phyloP scores from a whole-genome alignment of 2,329 filamentous ascomycete species.

The Pyrenophora tritici-repentis region DNA sequence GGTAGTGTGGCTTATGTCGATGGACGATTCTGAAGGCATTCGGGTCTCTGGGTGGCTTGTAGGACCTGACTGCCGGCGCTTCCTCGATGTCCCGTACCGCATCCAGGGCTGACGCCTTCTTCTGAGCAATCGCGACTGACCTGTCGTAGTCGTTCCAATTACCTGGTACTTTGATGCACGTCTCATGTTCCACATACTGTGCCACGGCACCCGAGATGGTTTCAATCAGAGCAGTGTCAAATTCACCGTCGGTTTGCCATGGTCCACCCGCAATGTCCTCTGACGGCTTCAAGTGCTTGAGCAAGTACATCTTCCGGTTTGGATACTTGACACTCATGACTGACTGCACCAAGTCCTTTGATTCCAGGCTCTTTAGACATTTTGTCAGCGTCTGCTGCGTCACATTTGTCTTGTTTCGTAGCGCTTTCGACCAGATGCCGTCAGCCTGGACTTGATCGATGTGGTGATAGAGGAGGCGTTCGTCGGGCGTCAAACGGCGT shows the following conservation, averaged over 20 bases:
- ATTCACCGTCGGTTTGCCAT: constrained; percentile 90
- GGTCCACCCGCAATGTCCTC: constrained; percentile 91
- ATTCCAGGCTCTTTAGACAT: constrained; percentile 81
- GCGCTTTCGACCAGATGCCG: constrained; percentile 88
- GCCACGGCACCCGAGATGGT: constrained; percentile 75
- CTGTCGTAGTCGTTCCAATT: constrained; percentile 49
- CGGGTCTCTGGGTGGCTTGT: constrained; percentile 29
- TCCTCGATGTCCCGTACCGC: constrained; percentile 42
- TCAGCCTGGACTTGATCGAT: constrained; percentile 85
- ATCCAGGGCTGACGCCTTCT: constrained; percentile 43
- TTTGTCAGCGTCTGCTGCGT: constrained; percentile 83
- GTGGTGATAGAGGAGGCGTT: constrained; percentile 83
- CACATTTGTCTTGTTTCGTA: constrained; percentile 79
- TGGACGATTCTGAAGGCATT: constrained; percentile 49
- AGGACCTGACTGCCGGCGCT: constrained; percentile 30
- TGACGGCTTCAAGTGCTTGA: constrained; percentile 79
- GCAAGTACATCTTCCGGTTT: constrained; percentile 95
- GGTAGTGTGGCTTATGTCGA: constrained; percentile 75
- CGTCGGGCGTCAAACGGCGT: constrained; percentile 63
- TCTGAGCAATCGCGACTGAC: constrained; percentile 40
- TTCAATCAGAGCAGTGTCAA: constrained; percentile 87
- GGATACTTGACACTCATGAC: constrained; percentile 93
- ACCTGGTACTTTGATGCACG: constrained; percentile 65
- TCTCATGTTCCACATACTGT: constrained; percentile 71
- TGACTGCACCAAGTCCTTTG: constrained; percentile 79